Evolutionary conservation across 768 basidiomycete species (phyloP).

Genomic region (Pleurotus eryngii): DNA sequence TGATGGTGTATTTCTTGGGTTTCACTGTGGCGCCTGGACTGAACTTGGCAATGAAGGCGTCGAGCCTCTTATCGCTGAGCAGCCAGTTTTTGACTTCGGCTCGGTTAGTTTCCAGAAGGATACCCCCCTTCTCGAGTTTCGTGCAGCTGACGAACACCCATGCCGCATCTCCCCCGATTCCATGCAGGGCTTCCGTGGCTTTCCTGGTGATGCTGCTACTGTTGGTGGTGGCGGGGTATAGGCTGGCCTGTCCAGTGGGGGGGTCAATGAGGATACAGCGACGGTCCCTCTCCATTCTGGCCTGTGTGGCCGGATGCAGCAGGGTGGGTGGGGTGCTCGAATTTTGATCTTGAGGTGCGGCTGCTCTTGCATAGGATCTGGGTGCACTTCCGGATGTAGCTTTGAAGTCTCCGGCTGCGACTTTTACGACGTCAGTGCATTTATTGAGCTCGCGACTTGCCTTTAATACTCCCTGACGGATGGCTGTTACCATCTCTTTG

Average conservation of each 20-base stretch:
- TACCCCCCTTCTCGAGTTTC: not conserved
- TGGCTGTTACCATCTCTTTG: too few species aligned
- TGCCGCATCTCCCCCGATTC: not conserved
- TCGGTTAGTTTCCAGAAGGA: not conserved
- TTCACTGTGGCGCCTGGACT: not conserved
- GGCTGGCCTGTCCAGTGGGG: not conserved
- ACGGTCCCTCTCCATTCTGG: not conserved
- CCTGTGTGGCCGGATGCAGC: not conserved
- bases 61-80: not conserved
- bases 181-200: not conserved
- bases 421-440: too few species aligned
- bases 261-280: not conserved
- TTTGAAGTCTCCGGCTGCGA: too few species aligned
- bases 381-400: too few species aligned
- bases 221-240: not conserved
- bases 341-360: too few species aligned
- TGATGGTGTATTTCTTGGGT: not conserved
- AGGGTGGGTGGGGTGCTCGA: too few species aligned
- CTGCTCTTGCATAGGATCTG: too few species aligned
- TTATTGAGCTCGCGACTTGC: too few species aligned
- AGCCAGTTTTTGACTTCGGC: not conserved
- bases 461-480: too few species aligned
- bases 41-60: not conserved
- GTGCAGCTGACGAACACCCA: not conserved
- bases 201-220: not conserved